phyloP scores from a whole-genome alignment of 73 alveolate genomes.

The Paramecium primaurelia region DNA sequence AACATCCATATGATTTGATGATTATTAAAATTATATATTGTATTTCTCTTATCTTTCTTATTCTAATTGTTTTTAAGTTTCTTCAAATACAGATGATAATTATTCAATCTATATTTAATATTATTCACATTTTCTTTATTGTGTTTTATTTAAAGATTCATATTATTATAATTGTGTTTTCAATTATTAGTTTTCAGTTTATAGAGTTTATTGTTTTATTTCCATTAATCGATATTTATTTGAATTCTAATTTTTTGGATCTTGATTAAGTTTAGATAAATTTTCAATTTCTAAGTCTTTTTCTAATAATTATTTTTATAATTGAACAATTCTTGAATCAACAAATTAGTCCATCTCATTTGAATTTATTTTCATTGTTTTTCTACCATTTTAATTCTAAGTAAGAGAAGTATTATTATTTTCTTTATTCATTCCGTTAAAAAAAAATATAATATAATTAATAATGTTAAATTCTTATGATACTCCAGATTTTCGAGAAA shows the following conservation, averaged over 20 bases:
- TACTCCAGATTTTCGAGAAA: conserved; percentile 23
- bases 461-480: not conserved
- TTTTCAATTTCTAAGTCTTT: conserved; percentile 35
- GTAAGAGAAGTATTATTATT: not conserved
- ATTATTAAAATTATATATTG: not conserved
- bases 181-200: not conserved
- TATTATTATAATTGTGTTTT: not conserved
- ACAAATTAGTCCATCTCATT: not conserved
- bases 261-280: not conserved
- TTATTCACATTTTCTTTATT: not conserved
- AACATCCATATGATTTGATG: not conserved
- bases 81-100: not conserved
- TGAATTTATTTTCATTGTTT: not conserved
- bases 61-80: not conserved
- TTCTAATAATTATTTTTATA: conserved; percentile 35
- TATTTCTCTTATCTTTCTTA: conserved; percentile 12
- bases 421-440: conserved; percentile 48
- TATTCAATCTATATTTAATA: not conserved
- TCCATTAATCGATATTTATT: not conserved
- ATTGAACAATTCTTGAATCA: not conserved
- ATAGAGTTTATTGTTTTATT: conserved; percentile 17
- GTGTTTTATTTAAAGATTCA: not conserved
- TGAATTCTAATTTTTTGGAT: not conserved
- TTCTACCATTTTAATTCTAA: not conserved
- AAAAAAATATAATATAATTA: not conserved